Evolutionary conservation across 805 yeast genomes (phyloP).

Genomic region (Pichia pseudocactophila): DNA sequence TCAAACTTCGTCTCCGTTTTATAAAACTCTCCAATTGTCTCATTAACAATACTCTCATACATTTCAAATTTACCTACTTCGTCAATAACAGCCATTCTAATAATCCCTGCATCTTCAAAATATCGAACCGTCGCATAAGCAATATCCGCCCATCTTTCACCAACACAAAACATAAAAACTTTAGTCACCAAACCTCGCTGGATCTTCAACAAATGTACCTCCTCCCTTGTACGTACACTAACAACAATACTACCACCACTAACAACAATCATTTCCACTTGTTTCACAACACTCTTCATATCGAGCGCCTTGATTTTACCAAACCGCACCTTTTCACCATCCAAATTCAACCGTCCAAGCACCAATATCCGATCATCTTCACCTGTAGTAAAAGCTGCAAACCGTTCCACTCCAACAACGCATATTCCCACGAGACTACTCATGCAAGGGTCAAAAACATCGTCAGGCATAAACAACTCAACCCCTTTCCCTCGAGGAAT

Average conservation of each 20-base stretch:
- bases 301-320: not conserved
- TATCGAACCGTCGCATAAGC: conserved; percentile 2
- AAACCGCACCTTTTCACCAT: not conserved
- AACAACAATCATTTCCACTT: not conserved
- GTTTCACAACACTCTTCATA: not conserved
- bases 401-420: not conserved
- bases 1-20: conserved; percentile 5
- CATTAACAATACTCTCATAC: conserved; percentile 21
- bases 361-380: not conserved
- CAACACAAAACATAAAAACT: conserved; percentile 2
- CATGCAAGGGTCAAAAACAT: not conserved
- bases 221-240: not conserved
- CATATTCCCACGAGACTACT: not conserved
- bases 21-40: not conserved
- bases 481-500: not conserved
- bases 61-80: conserved; percentile 43
- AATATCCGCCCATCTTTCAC: conserved; percentile 6
- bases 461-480: not conserved
- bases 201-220: not conserved
- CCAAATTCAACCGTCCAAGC: not conserved
- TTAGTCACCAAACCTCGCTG: not conserved
- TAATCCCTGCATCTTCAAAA: not conserved
- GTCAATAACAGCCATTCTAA: conserved; percentile 38
- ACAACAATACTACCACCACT: not conserved
- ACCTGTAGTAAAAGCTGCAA: not conserved